Percentiles rank a stretch among this genome's conserved stretches.
Conservation (phyloP, 495 filamentous ascomycete genomes). For the Penicillium bovifimosum region DNA sequence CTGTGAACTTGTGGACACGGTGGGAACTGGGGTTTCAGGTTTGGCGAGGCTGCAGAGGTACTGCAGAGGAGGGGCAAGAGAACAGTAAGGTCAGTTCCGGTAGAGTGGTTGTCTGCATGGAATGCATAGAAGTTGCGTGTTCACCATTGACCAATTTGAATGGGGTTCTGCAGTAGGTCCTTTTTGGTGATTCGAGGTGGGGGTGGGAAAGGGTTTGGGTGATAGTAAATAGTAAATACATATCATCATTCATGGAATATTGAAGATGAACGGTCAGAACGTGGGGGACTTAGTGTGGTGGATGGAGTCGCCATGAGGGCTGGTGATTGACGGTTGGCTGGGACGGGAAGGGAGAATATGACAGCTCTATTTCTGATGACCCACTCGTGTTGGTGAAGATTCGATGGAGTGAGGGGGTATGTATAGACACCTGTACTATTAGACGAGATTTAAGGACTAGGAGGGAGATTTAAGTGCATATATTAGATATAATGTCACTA, state of each 20-base stretch:
- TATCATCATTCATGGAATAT: no score
- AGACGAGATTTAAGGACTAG: not conserved
- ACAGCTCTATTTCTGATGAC: slow-evolving; percentile 33
- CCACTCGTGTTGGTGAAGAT: not conserved
- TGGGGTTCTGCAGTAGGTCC: not conserved
- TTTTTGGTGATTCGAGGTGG: not conserved
- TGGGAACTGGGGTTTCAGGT: not conserved
- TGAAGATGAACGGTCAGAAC: slow-evolving; percentile 10
- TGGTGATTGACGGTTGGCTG: slow-evolving; percentile 6
- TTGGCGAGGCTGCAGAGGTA: not conserved
- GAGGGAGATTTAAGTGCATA: not conserved
- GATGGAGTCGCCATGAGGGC: slow-evolving; percentile 2
- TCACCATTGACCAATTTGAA: not conserved
- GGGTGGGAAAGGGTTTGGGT: not conserved
- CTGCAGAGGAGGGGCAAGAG: not conserved
- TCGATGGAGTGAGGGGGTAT: not conserved
- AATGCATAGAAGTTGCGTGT: not conserved
- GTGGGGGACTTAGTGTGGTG: slow-evolving; percentile 22
- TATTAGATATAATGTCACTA: no score
- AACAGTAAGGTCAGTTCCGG: not conserved
- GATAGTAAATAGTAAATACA: no score
- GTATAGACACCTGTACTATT: not conserved
- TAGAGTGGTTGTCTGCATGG: not conserved
- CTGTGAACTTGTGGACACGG: not conserved
- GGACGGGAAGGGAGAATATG: slow-evolving; percentile 31